Evolutionary conservation across 1,139 yeast genomes (phyloP), one percentile per base, ranked within the genome.

Genomic region (Suhomyces ambrosiae): DNA sequence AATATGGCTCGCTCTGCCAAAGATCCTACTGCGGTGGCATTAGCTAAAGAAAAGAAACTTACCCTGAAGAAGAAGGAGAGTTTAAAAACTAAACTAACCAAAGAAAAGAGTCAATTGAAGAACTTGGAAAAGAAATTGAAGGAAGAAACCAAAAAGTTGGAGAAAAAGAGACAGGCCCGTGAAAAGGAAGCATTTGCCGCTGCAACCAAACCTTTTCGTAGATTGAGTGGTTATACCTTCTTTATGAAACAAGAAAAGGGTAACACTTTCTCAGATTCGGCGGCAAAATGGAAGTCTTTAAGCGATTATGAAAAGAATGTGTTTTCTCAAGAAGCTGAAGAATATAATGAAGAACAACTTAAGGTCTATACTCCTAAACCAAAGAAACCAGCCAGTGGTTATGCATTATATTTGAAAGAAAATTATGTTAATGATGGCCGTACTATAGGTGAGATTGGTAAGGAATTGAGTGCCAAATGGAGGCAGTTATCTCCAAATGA

Each of bases 351-450:
- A 6, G 58, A 58, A 35, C 52, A 51, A 34, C 42, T 47, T 32
- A 41, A 56, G 31, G 44, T 54, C 9, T 68, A 50, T 48, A 52
- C 58, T 3, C 68, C 71, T 5, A 63, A 61, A 44, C 76, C 74
- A 32, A 61, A 59, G 41, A 49, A 54, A 9, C 69, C 72, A 3
- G 52, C 60, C 4, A 44, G 44, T 28, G 58, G 60, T 5, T 69
- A 60, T 49, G 65, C 70, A 22, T 47, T 51, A 21, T 71, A 48
- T 39, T 54, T 68, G 27, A 54, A 61, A 42, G 56, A 63, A 29
- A 56, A 60, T 44, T 66, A 50, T 48, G 48, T 46, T 27, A 45
- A 44, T 14, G 60, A 51, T 32, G 68, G 58, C 18, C 47, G 56
- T 23, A 30, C 53, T 17, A 51, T 60, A 28, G 51, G 44, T 8